Evolutionary conservation across 805 yeast genomes (phyloP), one percentile per base, ranked within the genome.

Genomic region (Debaryomyces prosopidis): DNA sequence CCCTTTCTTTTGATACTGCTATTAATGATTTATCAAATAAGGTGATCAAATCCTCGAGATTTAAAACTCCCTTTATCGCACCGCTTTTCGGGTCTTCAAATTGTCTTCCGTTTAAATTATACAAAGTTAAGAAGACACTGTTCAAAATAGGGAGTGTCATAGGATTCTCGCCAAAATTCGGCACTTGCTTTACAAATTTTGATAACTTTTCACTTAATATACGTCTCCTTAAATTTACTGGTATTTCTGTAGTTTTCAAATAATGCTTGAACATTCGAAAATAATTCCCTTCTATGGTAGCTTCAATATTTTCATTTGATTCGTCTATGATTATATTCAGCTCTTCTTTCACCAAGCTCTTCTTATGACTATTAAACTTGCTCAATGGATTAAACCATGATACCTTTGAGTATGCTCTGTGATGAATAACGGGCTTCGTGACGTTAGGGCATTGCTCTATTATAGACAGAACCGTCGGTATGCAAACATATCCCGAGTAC

Each of bases 221-320:
- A 36, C 45, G 45, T 10, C 43, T 41, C 15, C 63, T 53, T 11
- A 55, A 45, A 3, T 48, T 53, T 10, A 27, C 33, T 3, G 67
- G 58, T 15, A 63, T 50, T 19, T 65, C 70, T 6, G 58, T 51
- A 6, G 66, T 54, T 36, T 62, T 59, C 20, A 62, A 49, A 35
- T 57, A 62, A 46, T 62, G 66, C 46, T 56, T 59, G 43, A 65
- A 42, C 20, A 54, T 58, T 6, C 43, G 48, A 5, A 51, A n/a
- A 35, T 39, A 34, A 11, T 48, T 28, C 10, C 18, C 42, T 20
- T 32, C 36, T 28, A 18, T 17, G 18, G 28, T 16, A 14, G n/a
- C 15, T 17, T 41, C 44, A 15, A 30, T 19, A 19, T 12, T 32
- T 26, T 42, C 18, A 19, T 17, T n/a, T 15, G 52, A 48, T 18